Evolutionary conservation across 2,329 filamentous ascomycete species (phyloP).

Genomic region (Penicillium sp.): DNA sequence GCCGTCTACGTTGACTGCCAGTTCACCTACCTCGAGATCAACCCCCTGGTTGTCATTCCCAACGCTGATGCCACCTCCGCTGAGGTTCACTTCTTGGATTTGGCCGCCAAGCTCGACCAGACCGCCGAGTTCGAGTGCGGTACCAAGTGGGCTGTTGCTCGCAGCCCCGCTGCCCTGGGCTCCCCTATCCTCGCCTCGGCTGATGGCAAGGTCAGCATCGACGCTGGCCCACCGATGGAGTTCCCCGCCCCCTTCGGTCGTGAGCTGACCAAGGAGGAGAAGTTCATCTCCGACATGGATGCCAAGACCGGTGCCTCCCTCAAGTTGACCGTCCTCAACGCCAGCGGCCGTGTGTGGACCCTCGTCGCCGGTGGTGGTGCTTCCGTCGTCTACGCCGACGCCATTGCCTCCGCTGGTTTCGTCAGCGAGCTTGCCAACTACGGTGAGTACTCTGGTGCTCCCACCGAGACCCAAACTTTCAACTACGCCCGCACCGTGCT

Average conservation of each 20-base stretch:
- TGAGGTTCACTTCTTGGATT: conserved; percentile 94
- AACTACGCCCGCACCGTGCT: conserved; percentile 97
- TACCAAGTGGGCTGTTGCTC: conserved; percentile 97
- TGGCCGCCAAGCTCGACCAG: conserved; percentile 98
- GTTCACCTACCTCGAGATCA: conserved; percentile 99
- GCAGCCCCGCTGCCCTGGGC: conserved; percentile 84
- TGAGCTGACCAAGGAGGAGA: conserved; percentile 98
- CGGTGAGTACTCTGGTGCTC: conserved; percentile 98
- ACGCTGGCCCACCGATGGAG: conserved; percentile 96
- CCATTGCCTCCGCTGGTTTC: conserved; percentile 94
- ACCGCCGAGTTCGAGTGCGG: conserved; percentile 99
- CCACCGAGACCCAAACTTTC: conserved; percentile 98
- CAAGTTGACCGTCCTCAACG: conserved; percentile 95
- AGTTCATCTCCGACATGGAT: conserved; percentile 97
- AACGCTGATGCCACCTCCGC: conserved; percentile 90
- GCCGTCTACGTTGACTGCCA: conserved; percentile 99
- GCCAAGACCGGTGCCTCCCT: conserved; percentile 99
- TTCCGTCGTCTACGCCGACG: conserved; percentile 97
- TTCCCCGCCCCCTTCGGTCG: conserved; percentile 98
- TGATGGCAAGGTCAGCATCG: conserved; percentile 80
- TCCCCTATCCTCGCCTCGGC: conserved; percentile 65
- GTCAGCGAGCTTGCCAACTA: conserved; percentile 98
- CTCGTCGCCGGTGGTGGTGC: conserved; percentile 98
- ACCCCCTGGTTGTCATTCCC: conserved; percentile 96
- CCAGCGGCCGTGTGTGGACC: conserved; percentile 91